These are phyloP conservation scores for Anthoceros angustus DNA, from an alignment of 225 moss, liverwort and hornwort genomes.

Conservation along the genomic window DNA sequence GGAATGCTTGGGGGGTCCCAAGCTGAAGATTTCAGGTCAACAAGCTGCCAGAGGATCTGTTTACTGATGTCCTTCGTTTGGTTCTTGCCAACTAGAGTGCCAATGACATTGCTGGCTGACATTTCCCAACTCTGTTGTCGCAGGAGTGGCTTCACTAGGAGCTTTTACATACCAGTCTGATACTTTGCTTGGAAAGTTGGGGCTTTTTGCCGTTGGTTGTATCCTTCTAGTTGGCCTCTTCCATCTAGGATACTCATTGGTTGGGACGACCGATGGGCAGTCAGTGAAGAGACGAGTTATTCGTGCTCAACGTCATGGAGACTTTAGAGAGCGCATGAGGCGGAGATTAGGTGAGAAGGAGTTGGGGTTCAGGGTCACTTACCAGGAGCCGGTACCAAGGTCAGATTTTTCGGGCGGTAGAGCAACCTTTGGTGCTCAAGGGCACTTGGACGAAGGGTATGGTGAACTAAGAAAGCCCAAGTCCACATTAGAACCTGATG, in stretches of 20 bases:
- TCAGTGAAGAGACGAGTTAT: background rate
- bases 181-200: conserved; percentile 1
- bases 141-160: conserved; percentile 1
- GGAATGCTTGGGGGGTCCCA: too few species aligned
- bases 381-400: background rate
- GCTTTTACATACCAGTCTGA: background rate
- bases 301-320: background rate
- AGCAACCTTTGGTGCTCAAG: background rate
- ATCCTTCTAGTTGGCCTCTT: background rate
- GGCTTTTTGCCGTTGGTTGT: background rate
- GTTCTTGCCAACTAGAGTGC: too few species aligned
- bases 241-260: background rate
- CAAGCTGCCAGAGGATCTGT: too few species aligned
- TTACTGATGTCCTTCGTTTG: too few species aligned
- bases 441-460: background rate
- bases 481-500: background rate
- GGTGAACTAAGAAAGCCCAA: background rate
- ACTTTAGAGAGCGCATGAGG: background rate
- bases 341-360: conserved; percentile 1
- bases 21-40: too few species aligned
- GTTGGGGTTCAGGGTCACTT: background rate
- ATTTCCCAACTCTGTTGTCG: background rate
- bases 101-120: too few species aligned
- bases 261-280: background rate
- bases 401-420: background rate